These are phyloP conservation scores for Saksenaea vasiformis DNA, from an alignment of 371 early-diverging fungal genomes.

Conservation along the genomic window DNA sequence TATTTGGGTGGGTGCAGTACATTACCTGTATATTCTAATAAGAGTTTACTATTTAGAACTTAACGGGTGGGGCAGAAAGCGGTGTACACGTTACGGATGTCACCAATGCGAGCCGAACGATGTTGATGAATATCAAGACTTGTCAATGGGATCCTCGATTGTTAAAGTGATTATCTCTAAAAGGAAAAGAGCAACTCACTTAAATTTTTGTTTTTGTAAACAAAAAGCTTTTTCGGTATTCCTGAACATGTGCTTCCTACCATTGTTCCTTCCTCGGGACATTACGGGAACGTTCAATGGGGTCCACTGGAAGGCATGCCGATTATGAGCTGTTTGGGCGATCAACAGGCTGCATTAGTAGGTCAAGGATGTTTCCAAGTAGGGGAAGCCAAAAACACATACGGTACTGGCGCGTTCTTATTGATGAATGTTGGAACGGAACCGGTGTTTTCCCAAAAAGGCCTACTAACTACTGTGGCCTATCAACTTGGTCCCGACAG, in stretches of 20 bases:
- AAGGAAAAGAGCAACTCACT: not conserved
- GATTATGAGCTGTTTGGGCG: constrained; percentile 88
- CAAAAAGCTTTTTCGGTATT: constrained; percentile 70
- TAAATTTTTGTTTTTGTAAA: not conserved
- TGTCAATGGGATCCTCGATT: constrained; percentile 79
- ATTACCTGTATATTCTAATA: not conserved
- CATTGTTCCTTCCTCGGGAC: constrained; percentile 81
- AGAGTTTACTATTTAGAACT: constrained; percentile 52
- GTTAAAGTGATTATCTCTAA: constrained; percentile 43
- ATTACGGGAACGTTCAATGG: constrained; percentile 69
- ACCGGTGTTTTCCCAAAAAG: constrained; percentile 78
- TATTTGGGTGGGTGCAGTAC: constrained; percentile 57
- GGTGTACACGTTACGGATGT: constrained; percentile 88
- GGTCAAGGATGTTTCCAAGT: constrained; percentile 90
- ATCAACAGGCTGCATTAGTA: constrained; percentile 97
- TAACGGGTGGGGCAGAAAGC: constrained; percentile 73
- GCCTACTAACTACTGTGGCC: constrained; percentile 90
- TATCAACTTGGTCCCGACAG: constrained; percentile 83
- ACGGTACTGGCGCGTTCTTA: constrained; percentile 97
- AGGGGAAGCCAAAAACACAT: constrained; percentile 94
- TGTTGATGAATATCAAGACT: constrained; percentile 86
- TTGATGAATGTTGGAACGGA: constrained; percentile 90
- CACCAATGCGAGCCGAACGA: constrained; percentile 92
- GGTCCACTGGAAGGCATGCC: constrained; percentile 72
- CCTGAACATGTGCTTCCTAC: constrained; percentile 66